Percentiles rank a stretch among this genome's conserved stretches.
Evolutionary conservation across 345 rosid genomes (phyloP).

Genomic region (Aquilaria malaccensis): DNA sequence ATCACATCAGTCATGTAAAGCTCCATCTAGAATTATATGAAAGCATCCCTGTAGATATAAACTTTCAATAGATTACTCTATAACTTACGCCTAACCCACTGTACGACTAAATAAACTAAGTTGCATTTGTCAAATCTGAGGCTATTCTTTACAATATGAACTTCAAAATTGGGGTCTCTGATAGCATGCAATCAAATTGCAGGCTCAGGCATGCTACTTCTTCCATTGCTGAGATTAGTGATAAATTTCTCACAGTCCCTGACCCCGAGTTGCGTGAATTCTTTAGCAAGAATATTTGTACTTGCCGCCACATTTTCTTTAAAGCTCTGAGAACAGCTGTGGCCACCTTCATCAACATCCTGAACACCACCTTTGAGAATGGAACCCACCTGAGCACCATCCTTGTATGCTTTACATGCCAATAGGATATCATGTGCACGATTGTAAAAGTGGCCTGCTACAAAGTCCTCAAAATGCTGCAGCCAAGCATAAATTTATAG

Average conservation of each 20-base stretch:
- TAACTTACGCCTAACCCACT: constrained; percentile 10
- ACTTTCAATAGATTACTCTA: background rate
- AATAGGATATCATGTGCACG: constrained; percentile 50
- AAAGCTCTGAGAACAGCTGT: constrained; percentile 34
- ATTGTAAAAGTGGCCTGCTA: constrained; percentile 64
- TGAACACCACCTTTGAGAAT: constrained; percentile 48
- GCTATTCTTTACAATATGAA: background rate
- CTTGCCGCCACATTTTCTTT: constrained; percentile 31
- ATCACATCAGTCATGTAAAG: constrained; percentile 8
- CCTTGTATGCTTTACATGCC: constrained; percentile 70
- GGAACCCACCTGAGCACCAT: constrained; percentile 65
- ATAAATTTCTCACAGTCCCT: constrained; percentile 31
- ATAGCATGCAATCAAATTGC: constrained; percentile 4
- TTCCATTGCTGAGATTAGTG: background rate
- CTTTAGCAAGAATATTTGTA: constrained; percentile 33
- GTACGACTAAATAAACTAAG: constrained; percentile 6
- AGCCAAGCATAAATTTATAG: constrained; percentile 14
- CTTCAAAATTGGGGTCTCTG: constrained; percentile 17
- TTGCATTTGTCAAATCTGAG: constrained; percentile 5
- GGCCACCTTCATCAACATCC: constrained; percentile 38
- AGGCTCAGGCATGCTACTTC: background rate
- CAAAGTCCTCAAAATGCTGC: constrained; percentile 77
- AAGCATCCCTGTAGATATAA: constrained; percentile 9
- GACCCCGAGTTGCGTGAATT: constrained; percentile 45
- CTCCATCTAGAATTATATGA: constrained; percentile 13